phyloP scores from a whole-genome alignment of 129 eudicot species.

The Lactuca saligna region DNA sequence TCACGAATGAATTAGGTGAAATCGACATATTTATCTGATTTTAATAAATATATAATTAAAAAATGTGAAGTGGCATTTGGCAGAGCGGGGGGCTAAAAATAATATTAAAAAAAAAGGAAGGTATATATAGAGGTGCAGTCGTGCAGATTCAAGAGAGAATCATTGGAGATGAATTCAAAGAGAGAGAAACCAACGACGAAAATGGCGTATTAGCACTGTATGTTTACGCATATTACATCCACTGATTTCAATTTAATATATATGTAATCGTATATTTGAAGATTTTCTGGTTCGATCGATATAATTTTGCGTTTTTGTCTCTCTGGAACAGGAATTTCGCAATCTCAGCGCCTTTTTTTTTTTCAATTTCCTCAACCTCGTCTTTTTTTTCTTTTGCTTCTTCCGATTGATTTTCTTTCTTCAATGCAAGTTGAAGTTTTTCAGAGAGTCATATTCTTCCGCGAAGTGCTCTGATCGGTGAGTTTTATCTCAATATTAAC shows the following conservation, averaged over 20 bases:
- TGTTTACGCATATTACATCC: conserved; percentile 21
- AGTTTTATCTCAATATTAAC: neutral
- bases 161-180: conserved; percentile 16
- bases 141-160: neutral
- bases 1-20: no score
- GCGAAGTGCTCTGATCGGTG: neutral
- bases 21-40: no score
- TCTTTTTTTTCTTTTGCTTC: conserved; percentile 7
- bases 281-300: conserved; percentile 19
- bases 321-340: conserved; percentile 16
- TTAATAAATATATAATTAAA: no score
- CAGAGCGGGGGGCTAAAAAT: neutral
- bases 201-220: conserved; percentile 29
- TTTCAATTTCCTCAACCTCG: conserved; percentile 7
- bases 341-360: conserved; percentile 5
- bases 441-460: neutral
- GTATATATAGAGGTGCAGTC: conserved; percentile 16
- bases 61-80: neutral
- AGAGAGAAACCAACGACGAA: conserved; percentile 23
- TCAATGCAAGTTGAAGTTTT: conserved; percentile 27
- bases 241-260: conserved; percentile 4
- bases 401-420: conserved; percentile 3
- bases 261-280: neutral
- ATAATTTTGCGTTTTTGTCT: conserved; percentile 17
- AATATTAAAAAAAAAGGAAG: conserved; percentile 2